Conservation (phyloP, 2,329 filamentous ascomycete genomes). For the Exophiala calicioides region DNA sequence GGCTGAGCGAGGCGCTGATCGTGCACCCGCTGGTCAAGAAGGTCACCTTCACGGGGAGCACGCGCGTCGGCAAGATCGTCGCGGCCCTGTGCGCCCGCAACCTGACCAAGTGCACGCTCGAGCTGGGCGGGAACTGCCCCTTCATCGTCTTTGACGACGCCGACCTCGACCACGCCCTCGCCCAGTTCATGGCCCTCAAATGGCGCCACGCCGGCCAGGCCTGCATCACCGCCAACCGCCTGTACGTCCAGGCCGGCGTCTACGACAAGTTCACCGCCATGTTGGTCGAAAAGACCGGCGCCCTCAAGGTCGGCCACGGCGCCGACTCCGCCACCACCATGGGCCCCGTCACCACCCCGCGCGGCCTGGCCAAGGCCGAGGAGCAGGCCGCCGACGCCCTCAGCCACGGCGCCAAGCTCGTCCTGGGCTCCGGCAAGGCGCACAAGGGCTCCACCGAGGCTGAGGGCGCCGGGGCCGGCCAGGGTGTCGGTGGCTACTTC, state of each 20-base stretch:
- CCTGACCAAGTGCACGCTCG: conserved; percentile 65
- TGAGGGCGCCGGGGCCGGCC: conserved; percentile 52
- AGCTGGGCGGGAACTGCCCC: conserved; percentile 66
- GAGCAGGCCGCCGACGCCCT: conserved; percentile 66
- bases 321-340: conserved; percentile 56
- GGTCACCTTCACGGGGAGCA: conserved; percentile 61
- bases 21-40: conserved; percentile 62
- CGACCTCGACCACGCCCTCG: conserved; percentile 53
- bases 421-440: conserved; percentile 58
- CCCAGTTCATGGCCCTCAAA: conserved; percentile 44
- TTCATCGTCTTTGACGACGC: conserved; percentile 67
- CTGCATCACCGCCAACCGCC: conserved; percentile 48
- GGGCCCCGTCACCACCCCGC: conserved; percentile 61
- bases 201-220: conserved; percentile 48
- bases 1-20: conserved; percentile 52
- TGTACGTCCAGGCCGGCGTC: conserved; percentile 46
- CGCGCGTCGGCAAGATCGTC: conserved; percentile 63
- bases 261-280: conserved; percentile 57
- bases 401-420: conserved; percentile 62
- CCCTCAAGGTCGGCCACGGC: conserved; percentile 63
- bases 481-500: conserved; percentile 61
- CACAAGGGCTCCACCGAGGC: conserved; percentile 40
- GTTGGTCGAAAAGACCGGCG: conserved; percentile 53
- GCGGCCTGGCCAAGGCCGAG: conserved; percentile 56
- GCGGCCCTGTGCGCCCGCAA: conserved; percentile 61